Evolutionary conservation across 805 yeast species (phyloP), one percentile per base, ranked within the genome.

Genomic region (Starmerella geochares): DNA sequence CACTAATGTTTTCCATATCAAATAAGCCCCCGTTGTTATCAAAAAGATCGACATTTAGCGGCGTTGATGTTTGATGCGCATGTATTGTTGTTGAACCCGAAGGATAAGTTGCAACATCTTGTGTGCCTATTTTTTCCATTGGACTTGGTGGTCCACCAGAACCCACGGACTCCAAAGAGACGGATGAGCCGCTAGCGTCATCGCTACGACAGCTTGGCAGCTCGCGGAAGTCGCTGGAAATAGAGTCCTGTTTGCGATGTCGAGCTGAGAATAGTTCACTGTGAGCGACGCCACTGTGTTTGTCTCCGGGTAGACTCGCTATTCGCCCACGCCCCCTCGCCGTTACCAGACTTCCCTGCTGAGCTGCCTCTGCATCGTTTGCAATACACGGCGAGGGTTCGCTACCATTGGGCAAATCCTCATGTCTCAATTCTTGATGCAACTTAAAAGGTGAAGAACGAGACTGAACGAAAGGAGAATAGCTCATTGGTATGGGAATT

Each of bases 141-240:
- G 44, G 44, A 14, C 44, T 40, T 4, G 29, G 21, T 11, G 32
- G 33, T 13, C 32, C 33, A 5, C 24, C 33, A 25, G 44, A 40
- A n/a, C 33, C 24, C 13, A 40, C 33, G 2, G 44, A 40, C 24
- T 40, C 44, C n/a, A 40, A n/a, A 3, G 44, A 40, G 4, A 27
- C 25, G 21, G 44, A 40, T 9, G 44, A 40, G 6, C 44, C 44
- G 24, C 44, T 40, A 3, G 44, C 33, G 25, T 40, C 44, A 17
- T 40, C 33, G 27, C 44, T 40, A 3, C 44, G 44, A 16, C 33
- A 40, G 33, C 44, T 27, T 3, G 32, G 21, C 17, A 40, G 13
- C 14, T 40, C 44, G 4, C 33, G 44, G 4, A 23, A 7, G 16
- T 40, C 44, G 33, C 44, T 40, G 3, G 44, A 40, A 13, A 27